A percentile compares a stretch with the other conserved stretches of the same genome.
phyloP scores from a whole-genome alignment of 805 yeast genomes.

The Wickerhamiella spandovensis region DNA sequence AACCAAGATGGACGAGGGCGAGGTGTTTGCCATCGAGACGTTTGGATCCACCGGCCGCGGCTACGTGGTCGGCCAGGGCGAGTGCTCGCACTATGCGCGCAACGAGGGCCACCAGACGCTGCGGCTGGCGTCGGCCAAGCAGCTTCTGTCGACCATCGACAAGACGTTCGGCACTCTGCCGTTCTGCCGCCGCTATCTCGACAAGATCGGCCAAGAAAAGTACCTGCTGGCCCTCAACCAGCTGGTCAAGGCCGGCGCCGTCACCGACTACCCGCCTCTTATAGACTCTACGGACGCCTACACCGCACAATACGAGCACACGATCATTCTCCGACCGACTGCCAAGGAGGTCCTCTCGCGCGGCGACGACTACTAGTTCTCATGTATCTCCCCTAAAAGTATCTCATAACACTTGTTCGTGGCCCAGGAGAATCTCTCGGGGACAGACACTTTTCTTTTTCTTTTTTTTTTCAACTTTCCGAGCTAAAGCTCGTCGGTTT shows the following conservation, averaged over 20 bases:
- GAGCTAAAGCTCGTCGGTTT: no score
- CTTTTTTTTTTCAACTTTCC: no score
- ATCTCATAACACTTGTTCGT: not conserved
- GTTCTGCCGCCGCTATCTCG: conserved; percentile 91
- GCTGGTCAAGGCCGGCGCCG: conserved; percentile 73
- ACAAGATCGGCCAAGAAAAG: conserved; percentile 82
- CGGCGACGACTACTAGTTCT: conserved; percentile 72
- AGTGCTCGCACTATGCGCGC: conserved; percentile 84
- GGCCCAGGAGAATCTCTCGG: no score
- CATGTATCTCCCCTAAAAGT: not conserved
- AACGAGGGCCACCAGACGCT: conserved; percentile 38
- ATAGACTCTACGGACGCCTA: conserved; percentile 71
- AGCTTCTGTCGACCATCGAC: conserved; percentile 56
- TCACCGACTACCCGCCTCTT: conserved; percentile 88
- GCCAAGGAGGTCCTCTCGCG: conserved; percentile 88
- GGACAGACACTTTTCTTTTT: no score
- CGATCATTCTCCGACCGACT: conserved; percentile 78
- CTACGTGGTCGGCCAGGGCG: conserved; percentile 73
- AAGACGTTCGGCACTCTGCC: conserved; percentile 86
- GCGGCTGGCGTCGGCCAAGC: conserved; percentile 52
- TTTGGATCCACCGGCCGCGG: conserved; percentile 97
- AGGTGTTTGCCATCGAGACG: conserved; percentile 94
- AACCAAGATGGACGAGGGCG: conserved; percentile 99
- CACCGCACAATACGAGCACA: conserved; percentile 96
- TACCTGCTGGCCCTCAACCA: conserved; percentile 76